Percentiles rank a stretch among this genome's conserved stretches.
Conservation (phyloP, 768 basidiomycete species). For the Terana coerulea region DNA sequence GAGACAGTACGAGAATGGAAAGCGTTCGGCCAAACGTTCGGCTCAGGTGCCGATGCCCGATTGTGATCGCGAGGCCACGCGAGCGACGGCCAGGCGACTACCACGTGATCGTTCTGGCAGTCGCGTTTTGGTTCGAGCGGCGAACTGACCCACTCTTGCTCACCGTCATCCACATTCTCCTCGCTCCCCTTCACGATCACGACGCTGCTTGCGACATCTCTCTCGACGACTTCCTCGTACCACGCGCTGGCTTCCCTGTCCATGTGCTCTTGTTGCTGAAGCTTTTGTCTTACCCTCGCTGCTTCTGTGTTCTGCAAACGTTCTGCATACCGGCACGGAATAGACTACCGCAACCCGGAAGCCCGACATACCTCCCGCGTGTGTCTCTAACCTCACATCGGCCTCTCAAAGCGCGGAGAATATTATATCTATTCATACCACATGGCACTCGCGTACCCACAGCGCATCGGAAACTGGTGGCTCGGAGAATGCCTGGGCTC, state of each 20-base stretch:
- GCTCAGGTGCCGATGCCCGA: not conserved
- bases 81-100: constrained; percentile 5
- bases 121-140: constrained; percentile 8
- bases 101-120: constrained; percentile 18
- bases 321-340: not conserved
- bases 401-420: not conserved
- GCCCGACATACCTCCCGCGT: not conserved
- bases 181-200: not conserved
- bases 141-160: not conserved
- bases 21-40: not conserved
- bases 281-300: not conserved
- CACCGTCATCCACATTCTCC: not conserved
- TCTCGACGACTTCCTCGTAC: not conserved
- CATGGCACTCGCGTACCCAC: constrained; percentile 24
- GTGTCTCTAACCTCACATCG: not conserved
- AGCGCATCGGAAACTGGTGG: constrained; percentile 55
- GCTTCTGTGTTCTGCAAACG: not conserved
- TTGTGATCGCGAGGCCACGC: not conserved
- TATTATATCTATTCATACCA: not conserved
- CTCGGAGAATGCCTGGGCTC: constrained; percentile 59
- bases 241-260: not conserved
- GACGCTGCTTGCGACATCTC: not conserved
- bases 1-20: not conserved
- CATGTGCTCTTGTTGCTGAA: constrained; percentile 4
- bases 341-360: too few species aligned